Conservation (phyloP, 83 land plant genomes). For the Diphasiastrum complanatum region DNA sequence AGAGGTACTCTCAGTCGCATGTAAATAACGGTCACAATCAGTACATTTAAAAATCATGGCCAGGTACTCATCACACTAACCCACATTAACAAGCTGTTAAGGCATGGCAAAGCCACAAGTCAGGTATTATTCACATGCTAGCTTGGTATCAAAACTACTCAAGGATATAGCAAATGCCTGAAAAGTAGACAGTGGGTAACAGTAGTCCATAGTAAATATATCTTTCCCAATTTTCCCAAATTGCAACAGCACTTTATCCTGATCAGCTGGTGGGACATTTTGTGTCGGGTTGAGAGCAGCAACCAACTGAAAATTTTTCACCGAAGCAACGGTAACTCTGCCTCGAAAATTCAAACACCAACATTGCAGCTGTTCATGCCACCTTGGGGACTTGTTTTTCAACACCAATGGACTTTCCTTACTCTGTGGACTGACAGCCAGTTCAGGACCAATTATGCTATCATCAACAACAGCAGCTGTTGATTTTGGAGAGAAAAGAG, state of each 20-base stretch:
- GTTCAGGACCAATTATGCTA: not conserved
- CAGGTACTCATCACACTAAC: too few relatives aligned
- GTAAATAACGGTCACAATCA: too few relatives aligned
- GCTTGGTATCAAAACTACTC: too few relatives aligned
- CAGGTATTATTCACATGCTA: too few relatives aligned
- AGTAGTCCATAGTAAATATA: too few relatives aligned
- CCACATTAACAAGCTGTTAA: too few relatives aligned
- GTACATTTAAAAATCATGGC: too few relatives aligned
- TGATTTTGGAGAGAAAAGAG: constrained; percentile 2
- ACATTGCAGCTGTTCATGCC: constrained; percentile 24
- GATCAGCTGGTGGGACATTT: constrained; percentile 7
- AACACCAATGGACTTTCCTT: constrained; percentile 14
- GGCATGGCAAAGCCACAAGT: too few relatives aligned
- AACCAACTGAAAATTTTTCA: constrained; percentile 19
- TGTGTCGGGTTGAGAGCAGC: constrained; percentile 5
- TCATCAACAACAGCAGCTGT: constrained; percentile 3
- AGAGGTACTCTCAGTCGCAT: too few relatives aligned
- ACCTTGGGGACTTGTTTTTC: constrained; percentile 22
- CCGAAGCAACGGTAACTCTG: constrained; percentile 21
- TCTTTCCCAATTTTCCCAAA: constrained; percentile 23
- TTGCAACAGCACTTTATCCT: constrained; percentile 13
- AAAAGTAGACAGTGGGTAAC: too few relatives aligned
- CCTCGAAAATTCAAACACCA: constrained; percentile 22
- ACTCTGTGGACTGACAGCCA: too few relatives aligned
- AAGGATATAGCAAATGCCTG: too few relatives aligned